A percentile compares a stretch with the other conserved stretches of the same genome.
These are phyloP conservation scores for Pyrus betulifolia DNA, from an alignment of 306 rosid genomes.

Conservation along the genomic window DNA sequence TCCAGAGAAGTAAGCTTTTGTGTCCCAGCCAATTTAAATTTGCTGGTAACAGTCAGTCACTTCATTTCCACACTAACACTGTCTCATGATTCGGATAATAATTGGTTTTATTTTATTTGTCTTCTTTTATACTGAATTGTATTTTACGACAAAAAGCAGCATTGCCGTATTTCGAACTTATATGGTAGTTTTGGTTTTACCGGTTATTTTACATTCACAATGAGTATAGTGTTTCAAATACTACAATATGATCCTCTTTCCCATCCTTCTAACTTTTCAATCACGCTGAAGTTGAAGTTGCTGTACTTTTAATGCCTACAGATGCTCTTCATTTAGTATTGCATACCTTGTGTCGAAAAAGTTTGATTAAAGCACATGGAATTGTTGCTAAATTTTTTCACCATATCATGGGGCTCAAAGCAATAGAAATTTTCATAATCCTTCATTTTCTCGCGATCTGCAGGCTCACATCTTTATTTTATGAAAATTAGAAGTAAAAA, in stretches of 20 bases:
- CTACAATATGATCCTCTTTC: not conserved
- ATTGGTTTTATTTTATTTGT: not conserved
- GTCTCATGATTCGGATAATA: not conserved
- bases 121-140: not conserved
- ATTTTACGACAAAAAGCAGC: not conserved
- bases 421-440: not conserved
- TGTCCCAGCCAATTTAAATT: not conserved
- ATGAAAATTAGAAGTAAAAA: not conserved
- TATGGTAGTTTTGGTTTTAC: not conserved
- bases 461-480: not conserved
- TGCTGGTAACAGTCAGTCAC: not conserved
- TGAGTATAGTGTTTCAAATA: not conserved
- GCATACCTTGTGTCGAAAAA: not conserved
- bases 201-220: not conserved
- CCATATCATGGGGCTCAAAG: not conserved
- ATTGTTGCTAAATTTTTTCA: not conserved
- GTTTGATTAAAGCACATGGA: not conserved
- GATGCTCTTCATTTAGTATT: not conserved
- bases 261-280: not conserved
- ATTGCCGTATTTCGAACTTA: not conserved
- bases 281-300: not conserved
- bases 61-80: not conserved
- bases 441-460: not conserved
- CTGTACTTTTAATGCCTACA: not conserved
- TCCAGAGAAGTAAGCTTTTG: slow-evolving; percentile 45